Conservation (phyloP, 495 filamentous ascomycete species). For the Aspergillus ostianus region DNA sequence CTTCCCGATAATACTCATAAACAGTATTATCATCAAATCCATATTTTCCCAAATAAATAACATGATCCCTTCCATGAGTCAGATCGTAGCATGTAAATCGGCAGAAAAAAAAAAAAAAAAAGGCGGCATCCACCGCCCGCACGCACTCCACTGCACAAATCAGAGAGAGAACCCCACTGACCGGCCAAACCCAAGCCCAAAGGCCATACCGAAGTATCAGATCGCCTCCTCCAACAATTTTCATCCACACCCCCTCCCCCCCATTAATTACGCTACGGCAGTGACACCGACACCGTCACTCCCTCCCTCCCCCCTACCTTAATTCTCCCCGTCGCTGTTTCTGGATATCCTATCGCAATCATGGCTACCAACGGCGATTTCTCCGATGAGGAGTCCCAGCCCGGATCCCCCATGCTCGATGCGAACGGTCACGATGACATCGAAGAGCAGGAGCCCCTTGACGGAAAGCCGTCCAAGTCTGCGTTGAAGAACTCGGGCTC, state of each 20-base stretch:
- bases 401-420: conserved; percentile 57
- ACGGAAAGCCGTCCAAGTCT: conserved; percentile 58
- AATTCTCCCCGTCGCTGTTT: conserved; percentile 18
- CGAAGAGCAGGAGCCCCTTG: conserved; percentile 52
- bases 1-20: background rate
- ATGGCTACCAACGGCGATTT: conserved; percentile 66
- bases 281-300: conserved; percentile 11
- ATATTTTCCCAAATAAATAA: background rate
- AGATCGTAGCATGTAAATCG: conserved; percentile 1
- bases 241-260: conserved; percentile 22
- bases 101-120: conserved; percentile 11
- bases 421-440: conserved; percentile 53
- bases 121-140: conserved; percentile 36
- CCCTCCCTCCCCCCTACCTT: conserved; percentile 7
- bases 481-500: conserved; percentile 63
- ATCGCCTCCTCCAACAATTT: conserved; percentile 46
- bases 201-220: conserved; percentile 26
- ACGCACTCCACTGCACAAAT: conserved; percentile 49
- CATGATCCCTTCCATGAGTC: background rate
- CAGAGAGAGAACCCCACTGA: conserved; percentile 20
- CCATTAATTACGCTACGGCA: conserved; percentile 13
- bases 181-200: conserved; percentile 21
- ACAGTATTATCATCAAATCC: background rate
- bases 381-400: conserved; percentile 58
- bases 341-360: conserved; percentile 36